phyloP scores from a whole-genome alignment of 1,139 yeast genomes.

The Yamadazyma atmosphaerica region DNA sequence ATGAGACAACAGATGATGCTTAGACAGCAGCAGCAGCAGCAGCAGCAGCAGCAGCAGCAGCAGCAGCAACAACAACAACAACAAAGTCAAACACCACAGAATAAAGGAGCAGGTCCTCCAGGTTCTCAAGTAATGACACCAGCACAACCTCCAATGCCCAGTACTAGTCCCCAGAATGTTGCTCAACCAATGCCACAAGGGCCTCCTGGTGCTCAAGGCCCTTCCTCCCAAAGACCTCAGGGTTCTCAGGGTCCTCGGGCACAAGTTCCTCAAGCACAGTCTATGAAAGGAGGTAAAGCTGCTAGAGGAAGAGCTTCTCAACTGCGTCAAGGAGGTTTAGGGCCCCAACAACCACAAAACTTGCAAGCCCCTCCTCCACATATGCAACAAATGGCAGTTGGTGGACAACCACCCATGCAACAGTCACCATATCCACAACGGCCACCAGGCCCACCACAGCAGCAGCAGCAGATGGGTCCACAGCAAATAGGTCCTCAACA shows the following conservation, averaged over 20 bases:
- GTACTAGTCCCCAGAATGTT: background rate
- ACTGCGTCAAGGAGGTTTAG: conserved; percentile 5
- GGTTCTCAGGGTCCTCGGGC: background rate
- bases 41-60: conserved; percentile 9
- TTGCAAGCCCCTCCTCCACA: conserved; percentile 8
- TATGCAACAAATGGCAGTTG: conserved; percentile 6
- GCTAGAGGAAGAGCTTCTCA: conserved; percentile 1
- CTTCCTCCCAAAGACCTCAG: conserved; percentile 7
- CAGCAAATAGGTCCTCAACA: conserved; percentile 7
- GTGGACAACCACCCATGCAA: conserved; percentile 1
- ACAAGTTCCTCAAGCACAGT: too few relatives aligned
- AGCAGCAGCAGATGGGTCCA: conserved; percentile 4
- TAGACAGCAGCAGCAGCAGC: conserved; percentile 16
- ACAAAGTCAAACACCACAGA: conserved; percentile 6
- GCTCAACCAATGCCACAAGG: conserved; percentile 1
- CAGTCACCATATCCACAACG: conserved; percentile 4
- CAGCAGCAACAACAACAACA: conserved; percentile 8
- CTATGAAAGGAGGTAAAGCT: too few relatives aligned
- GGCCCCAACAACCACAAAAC: conserved; percentile 9
- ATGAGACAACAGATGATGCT: conserved; percentile 13
- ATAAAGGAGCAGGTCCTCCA: conserved; percentile 3
- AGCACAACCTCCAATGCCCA: too few relatives aligned
- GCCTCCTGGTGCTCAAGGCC: too few relatives aligned
- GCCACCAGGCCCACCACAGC: conserved; percentile 1
- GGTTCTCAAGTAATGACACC: background rate